These are phyloP conservation scores for Mycena chlorophos DNA, from an alignment of 768 basidiomycete genomes.

Conservation along the genomic window DNA sequence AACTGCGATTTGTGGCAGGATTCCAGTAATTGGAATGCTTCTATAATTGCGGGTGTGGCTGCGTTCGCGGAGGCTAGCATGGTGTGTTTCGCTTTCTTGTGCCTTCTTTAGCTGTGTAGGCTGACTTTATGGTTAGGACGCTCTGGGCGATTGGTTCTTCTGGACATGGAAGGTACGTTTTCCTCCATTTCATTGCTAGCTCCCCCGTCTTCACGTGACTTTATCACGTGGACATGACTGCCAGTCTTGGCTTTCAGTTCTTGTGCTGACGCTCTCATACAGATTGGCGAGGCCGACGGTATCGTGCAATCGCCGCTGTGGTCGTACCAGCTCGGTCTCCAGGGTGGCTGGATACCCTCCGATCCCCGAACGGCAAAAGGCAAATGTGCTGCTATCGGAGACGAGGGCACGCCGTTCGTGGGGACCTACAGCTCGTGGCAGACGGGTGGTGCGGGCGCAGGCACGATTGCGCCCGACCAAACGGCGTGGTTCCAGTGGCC, in stretches of 20 bases:
- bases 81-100: too few species aligned
- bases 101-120: too few species aligned
- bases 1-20: slow-evolving; percentile 34
- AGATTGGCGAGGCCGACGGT: slow-evolving; percentile 62
- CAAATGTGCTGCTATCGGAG: slow-evolving; percentile 52
- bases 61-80: slow-evolving; percentile 35
- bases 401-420: slow-evolving; percentile 32
- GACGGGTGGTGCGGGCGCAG: slow-evolving; percentile 57
- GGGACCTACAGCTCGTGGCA: slow-evolving; percentile 52
- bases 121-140: too few species aligned
- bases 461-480: slow-evolving; percentile 16
- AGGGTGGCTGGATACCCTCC: slow-evolving; percentile 36
- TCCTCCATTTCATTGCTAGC: not conserved
- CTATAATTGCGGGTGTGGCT: slow-evolving; percentile 15
- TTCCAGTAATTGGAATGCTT: slow-evolving; percentile 45
- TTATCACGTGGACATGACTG: too few species aligned
- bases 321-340: slow-evolving; percentile 70
- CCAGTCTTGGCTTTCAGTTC: too few species aligned
- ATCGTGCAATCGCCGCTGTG: slow-evolving; percentile 59
- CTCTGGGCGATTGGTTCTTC: slow-evolving; percentile 68
- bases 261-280: not conserved
- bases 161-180: slow-evolving; percentile 63
- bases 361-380: slow-evolving; percentile 55
- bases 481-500: slow-evolving; percentile 54
- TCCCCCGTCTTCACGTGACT: too few species aligned